A percentile compares a stretch with the other conserved stretches of the same genome.
Evolutionary conservation across 2,329 filamentous ascomycete species (phyloP).

Genomic region (Aureobasidium sp.): DNA sequence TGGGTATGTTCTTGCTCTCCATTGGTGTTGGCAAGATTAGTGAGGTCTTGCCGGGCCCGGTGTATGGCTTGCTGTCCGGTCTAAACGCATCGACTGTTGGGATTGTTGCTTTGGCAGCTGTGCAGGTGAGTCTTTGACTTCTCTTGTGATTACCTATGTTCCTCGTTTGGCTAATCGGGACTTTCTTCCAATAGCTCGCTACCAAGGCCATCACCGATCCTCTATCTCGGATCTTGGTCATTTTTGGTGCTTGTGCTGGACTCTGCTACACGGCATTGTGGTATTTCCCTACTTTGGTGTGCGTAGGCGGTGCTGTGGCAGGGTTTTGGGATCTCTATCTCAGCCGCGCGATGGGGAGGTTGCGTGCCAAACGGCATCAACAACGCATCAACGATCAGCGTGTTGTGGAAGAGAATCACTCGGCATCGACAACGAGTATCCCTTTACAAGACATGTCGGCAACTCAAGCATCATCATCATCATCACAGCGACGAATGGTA

Average conservation of each 20-base stretch:
- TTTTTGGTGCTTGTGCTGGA: conserved; percentile 55
- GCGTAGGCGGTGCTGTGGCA: conserved; percentile 46
- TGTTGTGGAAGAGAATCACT: not conserved
- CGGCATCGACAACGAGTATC: not conserved
- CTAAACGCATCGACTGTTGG: conserved; percentile 67
- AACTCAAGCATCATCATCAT: not conserved
- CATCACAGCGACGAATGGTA: not conserved
- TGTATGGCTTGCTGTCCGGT: conserved; percentile 64
- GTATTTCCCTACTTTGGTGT: conserved; percentile 65
- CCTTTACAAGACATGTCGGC: not conserved
- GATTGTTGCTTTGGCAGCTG: conserved; percentile 62
- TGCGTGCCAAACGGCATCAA: not conserved
- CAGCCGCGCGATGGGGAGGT: not conserved
- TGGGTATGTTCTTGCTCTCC: conserved; percentile 63
- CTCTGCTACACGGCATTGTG: conserved; percentile 65
- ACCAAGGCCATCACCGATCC: conserved; percentile 61
- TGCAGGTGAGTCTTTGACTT: conserved; percentile 30
- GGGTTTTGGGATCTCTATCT: conserved; percentile 46
- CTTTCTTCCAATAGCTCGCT: conserved; percentile 37
- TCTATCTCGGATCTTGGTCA: conserved; percentile 56
- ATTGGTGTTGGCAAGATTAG: conserved; percentile 57
- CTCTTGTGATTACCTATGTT: too few relatives aligned
- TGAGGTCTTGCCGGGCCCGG: conserved; percentile 52
- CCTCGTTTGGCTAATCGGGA: not conserved
- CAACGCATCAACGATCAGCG: not conserved